Evolutionary conservation across 345 rosid genomes (phyloP).

Genomic region (Gossypium rotundifolium): DNA sequence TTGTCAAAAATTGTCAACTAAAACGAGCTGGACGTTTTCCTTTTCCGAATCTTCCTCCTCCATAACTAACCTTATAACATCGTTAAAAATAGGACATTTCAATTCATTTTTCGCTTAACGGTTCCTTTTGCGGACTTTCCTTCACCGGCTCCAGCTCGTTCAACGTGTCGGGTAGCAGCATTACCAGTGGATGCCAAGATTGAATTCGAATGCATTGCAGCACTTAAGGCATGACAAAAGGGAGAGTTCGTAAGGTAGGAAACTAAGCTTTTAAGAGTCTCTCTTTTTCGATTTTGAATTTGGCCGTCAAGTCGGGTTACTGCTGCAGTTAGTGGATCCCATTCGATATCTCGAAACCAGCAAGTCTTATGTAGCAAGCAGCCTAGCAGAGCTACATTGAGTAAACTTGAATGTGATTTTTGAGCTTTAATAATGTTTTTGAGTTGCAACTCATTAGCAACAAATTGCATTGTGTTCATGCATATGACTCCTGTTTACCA

Average conservation of each 20-base stretch:
- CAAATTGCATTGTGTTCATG: background rate
- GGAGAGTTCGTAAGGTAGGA: background rate
- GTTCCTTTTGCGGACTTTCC: slow-evolving; percentile 61
- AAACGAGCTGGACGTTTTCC: background rate
- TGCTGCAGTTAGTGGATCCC: background rate
- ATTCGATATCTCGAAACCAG: background rate
- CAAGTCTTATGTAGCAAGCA: background rate
- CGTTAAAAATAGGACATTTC: background rate
- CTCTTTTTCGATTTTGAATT: background rate
- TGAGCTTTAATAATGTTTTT: background rate
- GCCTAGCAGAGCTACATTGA: background rate
- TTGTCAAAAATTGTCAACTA: too few species aligned
- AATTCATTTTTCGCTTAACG: background rate
- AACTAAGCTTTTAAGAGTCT: background rate
- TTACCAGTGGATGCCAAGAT: slow-evolving; percentile 80
- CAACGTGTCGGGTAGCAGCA: slow-evolving; percentile 94
- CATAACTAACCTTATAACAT: background rate
- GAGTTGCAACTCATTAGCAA: background rate
- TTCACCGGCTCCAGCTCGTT: slow-evolving; percentile 75
- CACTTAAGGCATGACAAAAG: slow-evolving; percentile 27
- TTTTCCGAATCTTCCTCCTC: background rate
- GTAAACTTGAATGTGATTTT: background rate
- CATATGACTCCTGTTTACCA: background rate
- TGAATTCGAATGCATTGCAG: slow-evolving; percentile 92
- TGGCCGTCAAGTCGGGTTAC: background rate